These are phyloP conservation scores for Pseudogymnoascus destructans DNA, from an alignment of 2,329 filamentous ascomycete genomes.

Conservation along the genomic window DNA sequence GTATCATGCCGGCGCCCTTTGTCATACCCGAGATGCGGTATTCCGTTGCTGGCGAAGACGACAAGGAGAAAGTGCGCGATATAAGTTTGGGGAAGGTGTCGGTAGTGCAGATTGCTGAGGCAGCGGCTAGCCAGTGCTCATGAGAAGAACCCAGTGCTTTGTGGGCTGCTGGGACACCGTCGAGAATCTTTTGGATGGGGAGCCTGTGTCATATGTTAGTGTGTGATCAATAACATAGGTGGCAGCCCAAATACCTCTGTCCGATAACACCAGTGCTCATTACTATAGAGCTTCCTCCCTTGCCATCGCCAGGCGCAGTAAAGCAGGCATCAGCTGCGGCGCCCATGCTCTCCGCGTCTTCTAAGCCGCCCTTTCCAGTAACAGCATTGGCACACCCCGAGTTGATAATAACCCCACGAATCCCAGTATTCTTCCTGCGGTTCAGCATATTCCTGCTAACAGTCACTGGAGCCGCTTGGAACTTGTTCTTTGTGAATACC, in stretches of 20 bases:
- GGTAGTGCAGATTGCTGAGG: constrained; percentile 90
- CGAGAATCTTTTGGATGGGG: constrained; percentile 80
- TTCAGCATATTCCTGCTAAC: constrained; percentile 64
- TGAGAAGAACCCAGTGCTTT: constrained; percentile 60
- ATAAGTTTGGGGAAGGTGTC: constrained; percentile 96
- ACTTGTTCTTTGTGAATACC: constrained; percentile 96
- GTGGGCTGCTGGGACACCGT: constrained; percentile 66
- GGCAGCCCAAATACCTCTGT: constrained; percentile 47
- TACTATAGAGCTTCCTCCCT: constrained; percentile 59
- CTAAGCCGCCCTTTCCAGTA: constrained; percentile 75
- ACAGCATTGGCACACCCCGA: constrained; percentile 96
- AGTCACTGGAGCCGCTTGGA: constrained; percentile 89
- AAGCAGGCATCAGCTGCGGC: constrained; percentile 58
- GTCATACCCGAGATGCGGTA: constrained; percentile 90
- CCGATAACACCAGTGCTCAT: constrained; percentile 99
- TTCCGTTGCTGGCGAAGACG: constrained; percentile 59
- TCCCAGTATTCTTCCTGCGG: constrained; percentile 50
- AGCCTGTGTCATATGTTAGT: constrained; percentile 37
- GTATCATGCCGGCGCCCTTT: constrained; percentile 98
- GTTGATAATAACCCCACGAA: constrained; percentile 80
- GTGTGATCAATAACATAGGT: constrained; percentile 11
- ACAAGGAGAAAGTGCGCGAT: constrained; percentile 71
- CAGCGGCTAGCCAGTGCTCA: constrained; percentile 74
- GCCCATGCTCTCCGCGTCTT: constrained; percentile 81
- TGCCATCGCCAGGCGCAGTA: constrained; percentile 31